Conservation (phyloP, 148 eudicot species). For the Chenopodium formosanum region DNA sequence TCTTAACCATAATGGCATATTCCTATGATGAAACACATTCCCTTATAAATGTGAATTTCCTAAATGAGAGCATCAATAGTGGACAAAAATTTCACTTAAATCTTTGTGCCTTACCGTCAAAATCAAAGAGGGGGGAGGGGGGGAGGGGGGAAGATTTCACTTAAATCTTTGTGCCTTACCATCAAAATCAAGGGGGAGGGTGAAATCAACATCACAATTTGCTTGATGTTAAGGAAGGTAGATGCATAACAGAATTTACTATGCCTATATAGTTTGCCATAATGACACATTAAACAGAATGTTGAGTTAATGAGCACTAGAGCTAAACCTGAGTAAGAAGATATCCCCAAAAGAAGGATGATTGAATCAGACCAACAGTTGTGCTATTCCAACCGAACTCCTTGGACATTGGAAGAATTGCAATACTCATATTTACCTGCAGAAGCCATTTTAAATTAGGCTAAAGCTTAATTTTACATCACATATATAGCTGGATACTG, state of each 20-base stretch:
- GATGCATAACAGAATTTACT: background rate
- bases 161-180: background rate
- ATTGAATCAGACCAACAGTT: conserved; percentile 96
- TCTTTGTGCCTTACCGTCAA: background rate
- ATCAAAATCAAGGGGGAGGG: background rate
- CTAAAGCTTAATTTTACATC: background rate
- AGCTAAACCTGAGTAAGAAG: conserved; percentile 91
- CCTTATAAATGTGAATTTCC: background rate
- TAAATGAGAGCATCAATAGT: background rate
- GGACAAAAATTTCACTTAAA: background rate
- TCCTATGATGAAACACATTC: background rate
- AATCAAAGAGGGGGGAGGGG: background rate
- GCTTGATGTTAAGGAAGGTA: background rate
- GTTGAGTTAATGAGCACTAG: background rate
- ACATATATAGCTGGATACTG: background rate
- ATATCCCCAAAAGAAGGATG: conserved; percentile 99
- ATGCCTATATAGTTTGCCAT: too few relatives aligned
- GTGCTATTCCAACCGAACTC: conserved; percentile 86
- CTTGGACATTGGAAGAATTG: conserved; percentile 97
- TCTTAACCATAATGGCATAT: background rate
- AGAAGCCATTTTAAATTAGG: conserved; percentile 15
- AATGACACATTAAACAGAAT: background rate
- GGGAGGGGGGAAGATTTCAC: too few relatives aligned
- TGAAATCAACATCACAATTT: background rate
- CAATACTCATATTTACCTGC: conserved; percentile 99